These are phyloP conservation scores for Kuraishia capsulata DNA, from an alignment of 805 yeast species.

Conservation along the genomic window DNA sequence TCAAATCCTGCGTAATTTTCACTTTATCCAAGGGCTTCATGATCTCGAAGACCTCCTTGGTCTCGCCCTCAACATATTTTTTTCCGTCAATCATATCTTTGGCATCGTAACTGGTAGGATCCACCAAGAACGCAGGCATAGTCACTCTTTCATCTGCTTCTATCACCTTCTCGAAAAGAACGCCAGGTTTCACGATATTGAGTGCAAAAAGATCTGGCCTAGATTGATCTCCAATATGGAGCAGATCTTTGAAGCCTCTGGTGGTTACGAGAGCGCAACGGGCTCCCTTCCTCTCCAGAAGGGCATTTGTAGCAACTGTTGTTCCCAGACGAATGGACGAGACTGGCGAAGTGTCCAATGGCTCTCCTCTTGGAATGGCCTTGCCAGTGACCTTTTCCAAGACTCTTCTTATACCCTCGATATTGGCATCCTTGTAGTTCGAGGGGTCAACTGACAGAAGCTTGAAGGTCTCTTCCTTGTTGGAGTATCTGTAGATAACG, in stretches of 20 bases:
- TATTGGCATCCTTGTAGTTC: conserved; percentile 84
- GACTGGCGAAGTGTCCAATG: conserved; percentile 54
- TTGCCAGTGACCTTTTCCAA: conserved; percentile 50
- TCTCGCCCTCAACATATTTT: conserved; percentile 24
- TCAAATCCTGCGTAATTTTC: conserved; percentile 12
- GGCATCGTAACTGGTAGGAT: conserved; percentile 43
- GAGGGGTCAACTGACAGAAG: conserved; percentile 81
- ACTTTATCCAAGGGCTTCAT: conserved; percentile 23
- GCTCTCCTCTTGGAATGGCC: conserved; percentile 47
- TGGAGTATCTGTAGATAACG: conserved; percentile 36
- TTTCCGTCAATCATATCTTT: conserved; percentile 13
- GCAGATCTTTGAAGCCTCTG: conserved; percentile 80
- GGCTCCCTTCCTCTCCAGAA: conserved; percentile 88
- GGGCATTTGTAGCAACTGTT: conserved; percentile 92
- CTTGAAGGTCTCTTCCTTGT: conserved; percentile 66
- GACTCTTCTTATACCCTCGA: conserved; percentile 81
- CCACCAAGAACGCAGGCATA: conserved; percentile 37
- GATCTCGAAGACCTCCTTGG: conserved; percentile 27
- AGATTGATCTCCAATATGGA: conserved; percentile 83
- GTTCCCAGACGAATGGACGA: conserved; percentile 82
- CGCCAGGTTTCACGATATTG: conserved; percentile 61
- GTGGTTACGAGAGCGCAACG: conserved; percentile 80
- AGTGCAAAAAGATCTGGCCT: conserved; percentile 86
- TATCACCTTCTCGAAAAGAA: conserved; percentile 63
- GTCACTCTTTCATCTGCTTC: conserved; percentile 91